Percentiles rank a stretch among this genome's conserved stretches.
phyloP scores from a whole-genome alignment of 805 yeast species.

The Cyberlindnera sargentensis region DNA sequence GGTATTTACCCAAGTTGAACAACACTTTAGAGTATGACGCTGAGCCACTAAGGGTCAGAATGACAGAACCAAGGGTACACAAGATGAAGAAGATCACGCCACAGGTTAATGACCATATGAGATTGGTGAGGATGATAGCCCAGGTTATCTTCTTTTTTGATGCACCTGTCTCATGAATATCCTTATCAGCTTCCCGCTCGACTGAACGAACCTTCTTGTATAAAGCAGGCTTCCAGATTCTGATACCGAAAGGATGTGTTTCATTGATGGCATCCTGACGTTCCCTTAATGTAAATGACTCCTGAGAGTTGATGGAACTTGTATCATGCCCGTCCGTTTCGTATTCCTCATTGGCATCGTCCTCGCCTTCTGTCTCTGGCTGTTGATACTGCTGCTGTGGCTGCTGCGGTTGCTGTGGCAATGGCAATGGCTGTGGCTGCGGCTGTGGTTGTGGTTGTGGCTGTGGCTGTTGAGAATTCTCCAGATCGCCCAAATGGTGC shows the following conservation, averaged over 20 bases:
- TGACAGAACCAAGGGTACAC: slow-evolving; percentile 42
- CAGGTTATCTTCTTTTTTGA: slow-evolving; percentile 37
- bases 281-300: slow-evolving; percentile 82
- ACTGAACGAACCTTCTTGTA: slow-evolving; percentile 92
- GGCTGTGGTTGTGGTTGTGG: background rate
- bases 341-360: background rate
- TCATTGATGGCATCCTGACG: slow-evolving; percentile 94
- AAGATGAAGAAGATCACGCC: slow-evolving; percentile 56
- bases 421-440: background rate
- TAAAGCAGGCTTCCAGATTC: slow-evolving; percentile 97
- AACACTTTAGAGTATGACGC: slow-evolving; percentile 56
- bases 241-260: slow-evolving; percentile 96
- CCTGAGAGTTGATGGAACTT: slow-evolving; percentile 48
- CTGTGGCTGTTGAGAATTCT: background rate
- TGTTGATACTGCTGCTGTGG: background rate
- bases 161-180: slow-evolving; percentile 71
- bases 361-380: background rate
- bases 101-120: slow-evolving; percentile 65
- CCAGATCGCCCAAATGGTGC: too few species aligned
- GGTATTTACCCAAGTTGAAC: slow-evolving; percentile 58
- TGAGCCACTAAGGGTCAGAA: slow-evolving; percentile 37
- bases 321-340: slow-evolving; percentile 21
- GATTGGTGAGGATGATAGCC: slow-evolving; percentile 61
- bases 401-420: background rate
- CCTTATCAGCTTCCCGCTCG: slow-evolving; percentile 84